phyloP scores from a whole-genome alignment of 2,329 filamentous ascomycete species.

The Talaromyces sp. region DNA sequence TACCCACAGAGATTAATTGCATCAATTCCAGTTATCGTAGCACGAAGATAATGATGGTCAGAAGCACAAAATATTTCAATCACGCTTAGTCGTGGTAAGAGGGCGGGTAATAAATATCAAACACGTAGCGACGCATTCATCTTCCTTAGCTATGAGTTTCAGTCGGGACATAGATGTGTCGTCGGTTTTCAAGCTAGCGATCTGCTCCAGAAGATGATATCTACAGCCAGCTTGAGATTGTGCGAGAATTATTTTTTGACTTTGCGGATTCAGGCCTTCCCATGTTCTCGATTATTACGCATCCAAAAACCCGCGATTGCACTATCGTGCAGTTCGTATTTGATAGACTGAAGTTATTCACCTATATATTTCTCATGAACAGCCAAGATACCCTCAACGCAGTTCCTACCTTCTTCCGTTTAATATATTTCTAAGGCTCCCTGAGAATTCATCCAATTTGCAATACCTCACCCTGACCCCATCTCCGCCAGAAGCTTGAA shows the following conservation, averaged over 20 bases:
- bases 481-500: neutral
- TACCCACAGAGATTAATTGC: neutral
- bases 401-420: neutral
- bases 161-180: constrained; percentile 25
- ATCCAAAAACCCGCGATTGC: too few relatives aligned
- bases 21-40: neutral
- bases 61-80: constrained; percentile 26
- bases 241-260: too few relatives aligned
- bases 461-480: neutral
- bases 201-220: neutral
- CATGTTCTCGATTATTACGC: too few relatives aligned
- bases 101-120: constrained; percentile 48
- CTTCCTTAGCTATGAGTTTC: constrained; percentile 58
- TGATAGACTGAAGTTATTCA: too few relatives aligned
- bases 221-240: neutral
- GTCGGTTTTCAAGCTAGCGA: neutral
- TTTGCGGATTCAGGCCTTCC: too few relatives aligned
- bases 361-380: neutral
- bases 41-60: neutral
- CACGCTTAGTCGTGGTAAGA: constrained; percentile 57
- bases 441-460: neutral
- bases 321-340: too few relatives aligned
- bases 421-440: neutral
- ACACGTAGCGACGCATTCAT: constrained; percentile 55
- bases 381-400: neutral